These are phyloP conservation scores for Trichoderma aggressivum DNA, from an alignment of 2,329 filamentous ascomycete species.

Conservation along the genomic window DNA sequence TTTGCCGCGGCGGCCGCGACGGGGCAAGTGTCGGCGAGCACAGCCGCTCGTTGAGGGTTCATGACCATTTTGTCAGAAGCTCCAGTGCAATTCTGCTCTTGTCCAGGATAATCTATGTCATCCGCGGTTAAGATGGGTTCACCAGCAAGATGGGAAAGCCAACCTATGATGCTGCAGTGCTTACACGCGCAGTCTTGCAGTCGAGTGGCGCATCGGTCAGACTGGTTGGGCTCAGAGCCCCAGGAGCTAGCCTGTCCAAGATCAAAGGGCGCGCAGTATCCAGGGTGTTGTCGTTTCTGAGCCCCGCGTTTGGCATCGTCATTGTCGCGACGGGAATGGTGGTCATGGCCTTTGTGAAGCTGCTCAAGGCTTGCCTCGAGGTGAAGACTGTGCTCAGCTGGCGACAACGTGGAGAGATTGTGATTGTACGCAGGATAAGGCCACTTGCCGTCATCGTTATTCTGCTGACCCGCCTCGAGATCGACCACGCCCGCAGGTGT, in stretches of 20 bases:
- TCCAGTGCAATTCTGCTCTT: neutral
- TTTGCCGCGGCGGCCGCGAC: neutral
- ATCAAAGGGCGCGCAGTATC: neutral
- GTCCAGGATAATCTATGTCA: conserved; percentile 21
- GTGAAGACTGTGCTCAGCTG: neutral
- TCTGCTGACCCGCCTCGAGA: neutral
- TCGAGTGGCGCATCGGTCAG: neutral
- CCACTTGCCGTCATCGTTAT: neutral
- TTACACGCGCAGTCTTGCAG: conserved; percentile 17
- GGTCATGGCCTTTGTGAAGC: neutral
- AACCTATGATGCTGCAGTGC: conserved; percentile 19
- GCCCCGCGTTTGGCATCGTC: neutral
- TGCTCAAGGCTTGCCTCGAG: neutral
- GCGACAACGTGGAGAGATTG: neutral
- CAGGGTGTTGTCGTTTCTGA: neutral
- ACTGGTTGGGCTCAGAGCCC: neutral
- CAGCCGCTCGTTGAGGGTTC: neutral
- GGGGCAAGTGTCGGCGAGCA: neutral
- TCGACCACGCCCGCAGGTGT: no score
- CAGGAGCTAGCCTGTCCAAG: neutral
- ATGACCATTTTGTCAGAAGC: neutral
- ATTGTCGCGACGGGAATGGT: neutral
- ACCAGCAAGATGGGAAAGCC: neutral
- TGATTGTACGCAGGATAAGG: neutral
- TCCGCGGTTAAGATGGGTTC: neutral